Evolutionary conservation across 176 grass and related monocot genomes (phyloP).

Genomic region (Tuctoria greenei): DNA sequence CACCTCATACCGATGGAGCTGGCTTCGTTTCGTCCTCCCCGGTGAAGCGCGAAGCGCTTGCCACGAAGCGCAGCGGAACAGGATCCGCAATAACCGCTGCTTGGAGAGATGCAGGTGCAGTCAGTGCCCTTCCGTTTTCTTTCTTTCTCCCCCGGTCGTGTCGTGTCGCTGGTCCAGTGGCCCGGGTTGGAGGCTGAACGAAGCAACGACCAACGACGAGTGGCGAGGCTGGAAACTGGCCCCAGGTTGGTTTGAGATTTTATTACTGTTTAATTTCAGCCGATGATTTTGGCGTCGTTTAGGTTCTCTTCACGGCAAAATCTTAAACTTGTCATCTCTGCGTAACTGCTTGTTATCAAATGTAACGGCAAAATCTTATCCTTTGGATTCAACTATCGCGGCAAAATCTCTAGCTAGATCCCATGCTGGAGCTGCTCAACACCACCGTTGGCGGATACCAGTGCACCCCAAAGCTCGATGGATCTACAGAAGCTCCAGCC

Average conservation of each 20-base stretch:
- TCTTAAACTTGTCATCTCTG: no score
- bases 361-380: no score
- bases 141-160: slow-evolving; percentile 22
- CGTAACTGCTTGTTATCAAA: no score
- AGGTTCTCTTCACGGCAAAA: no score
- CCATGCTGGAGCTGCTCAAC: slow-evolving; percentile 65
- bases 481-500: slow-evolving; percentile 55
- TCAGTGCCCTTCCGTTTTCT: no score
- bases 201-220: slow-evolving; percentile 27
- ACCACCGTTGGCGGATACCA: slow-evolving; percentile 65
- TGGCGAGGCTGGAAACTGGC: slow-evolving; percentile 10
- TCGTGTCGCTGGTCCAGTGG: slow-evolving; percentile 25
- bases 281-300: no score
- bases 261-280: neutral
- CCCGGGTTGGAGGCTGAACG: neutral
- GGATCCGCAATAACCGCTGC: slow-evolving; percentile 35
- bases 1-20: slow-evolving; percentile 41
- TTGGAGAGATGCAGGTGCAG: slow-evolving; percentile 8
- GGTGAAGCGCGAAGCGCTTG: neutral
- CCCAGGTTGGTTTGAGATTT: neutral
- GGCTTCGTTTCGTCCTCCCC: neutral
- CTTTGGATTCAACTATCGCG: no score
- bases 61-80: slow-evolving; percentile 3
- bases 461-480: slow-evolving; percentile 71
- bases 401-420: no score